phyloP scores from a whole-genome alignment of 2,329 filamentous ascomycete genomes.

The Xylariomycetidae sp. region DNA sequence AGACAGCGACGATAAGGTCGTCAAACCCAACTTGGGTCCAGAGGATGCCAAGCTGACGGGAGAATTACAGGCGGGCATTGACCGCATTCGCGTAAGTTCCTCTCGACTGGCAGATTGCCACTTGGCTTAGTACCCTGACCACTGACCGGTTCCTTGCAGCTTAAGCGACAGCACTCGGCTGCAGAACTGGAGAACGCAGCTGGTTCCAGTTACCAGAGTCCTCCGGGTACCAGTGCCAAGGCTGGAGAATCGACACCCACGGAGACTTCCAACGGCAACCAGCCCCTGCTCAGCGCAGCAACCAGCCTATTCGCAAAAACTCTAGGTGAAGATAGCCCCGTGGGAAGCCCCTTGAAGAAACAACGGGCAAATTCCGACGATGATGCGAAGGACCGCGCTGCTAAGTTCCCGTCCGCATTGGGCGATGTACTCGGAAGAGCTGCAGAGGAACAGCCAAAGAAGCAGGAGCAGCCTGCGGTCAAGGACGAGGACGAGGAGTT shows the following conservation, averaged over 20 bases:
- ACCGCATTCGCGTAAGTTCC: constrained; percentile 71
- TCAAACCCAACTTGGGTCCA: constrained; percentile 53
- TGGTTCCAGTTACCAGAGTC: constrained; percentile 38
- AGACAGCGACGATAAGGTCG: constrained; percentile 57
- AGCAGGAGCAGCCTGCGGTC: constrained; percentile 10
- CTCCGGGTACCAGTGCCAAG: constrained; percentile 37
- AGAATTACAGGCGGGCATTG: constrained; percentile 73
- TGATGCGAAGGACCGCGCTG: constrained; percentile 33
- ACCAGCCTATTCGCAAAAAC: constrained; percentile 36
- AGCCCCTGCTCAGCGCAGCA: constrained; percentile 25
- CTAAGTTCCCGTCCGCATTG: constrained; percentile 32
- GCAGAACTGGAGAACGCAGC: constrained; percentile 54
- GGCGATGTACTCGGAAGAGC: constrained; percentile 34
- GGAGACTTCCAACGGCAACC: constrained; percentile 28
- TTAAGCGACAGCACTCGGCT: constrained; percentile 77
- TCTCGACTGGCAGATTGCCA: no score
- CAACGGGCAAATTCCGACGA: constrained; percentile 58
- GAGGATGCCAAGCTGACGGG: constrained; percentile 68
- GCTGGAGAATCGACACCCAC: constrained; percentile 35
- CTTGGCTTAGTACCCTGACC: background rate
- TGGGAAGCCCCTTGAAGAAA: constrained; percentile 72
- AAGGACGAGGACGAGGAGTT: constrained; percentile 26
- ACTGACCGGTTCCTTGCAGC: constrained; percentile 37
- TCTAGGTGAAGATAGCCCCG: constrained; percentile 39
- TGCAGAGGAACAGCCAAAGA: constrained; percentile 18